Percentiles rank a stretch among this genome's conserved stretches.
Evolutionary conservation across 257 asterid species (phyloP).

Genomic region (Solanum commersonii): DNA sequence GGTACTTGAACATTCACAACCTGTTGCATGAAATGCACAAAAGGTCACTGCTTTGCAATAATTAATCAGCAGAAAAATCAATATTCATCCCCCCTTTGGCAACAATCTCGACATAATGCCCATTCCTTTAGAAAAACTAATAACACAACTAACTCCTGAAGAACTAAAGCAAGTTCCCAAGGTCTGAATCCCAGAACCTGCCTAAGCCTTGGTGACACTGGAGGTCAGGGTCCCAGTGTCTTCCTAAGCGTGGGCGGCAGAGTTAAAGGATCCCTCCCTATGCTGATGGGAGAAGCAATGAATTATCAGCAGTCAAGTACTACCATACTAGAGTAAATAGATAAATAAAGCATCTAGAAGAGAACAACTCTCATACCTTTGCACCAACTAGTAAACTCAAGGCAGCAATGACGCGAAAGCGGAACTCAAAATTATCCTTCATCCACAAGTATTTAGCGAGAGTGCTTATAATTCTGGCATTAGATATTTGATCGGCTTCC

Average conservation of each 20-base stretch:
- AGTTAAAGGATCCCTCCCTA: neutral
- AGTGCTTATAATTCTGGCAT: constrained; percentile 52
- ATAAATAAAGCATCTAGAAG: neutral
- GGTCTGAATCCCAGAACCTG: neutral
- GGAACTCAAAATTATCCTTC: constrained; percentile 78
- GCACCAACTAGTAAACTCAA: constrained; percentile 80
- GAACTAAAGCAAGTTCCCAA: neutral
- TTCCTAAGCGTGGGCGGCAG: neutral
- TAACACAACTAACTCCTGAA: neutral
- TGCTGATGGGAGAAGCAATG: neutral
- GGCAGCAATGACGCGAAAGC: constrained; percentile 76
- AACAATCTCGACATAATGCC: neutral
- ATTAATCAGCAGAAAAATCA: neutral
- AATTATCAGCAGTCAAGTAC: neutral
- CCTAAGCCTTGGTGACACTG: neutral
- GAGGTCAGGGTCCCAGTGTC: neutral
- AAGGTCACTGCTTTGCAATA: neutral
- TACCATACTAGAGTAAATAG: neutral
- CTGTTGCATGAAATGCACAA: constrained; percentile 28
- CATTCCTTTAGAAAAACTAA: neutral
- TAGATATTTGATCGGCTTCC: constrained; percentile 27
- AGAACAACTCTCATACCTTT: constrained; percentile 19
- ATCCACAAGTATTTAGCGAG: constrained; percentile 78
- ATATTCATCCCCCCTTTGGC: neutral
- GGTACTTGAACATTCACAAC: constrained; percentile 98